These are phyloP conservation scores for Arthroderma sp. DNA, from an alignment of 2,329 filamentous ascomycete genomes.

Conservation along the genomic window DNA sequence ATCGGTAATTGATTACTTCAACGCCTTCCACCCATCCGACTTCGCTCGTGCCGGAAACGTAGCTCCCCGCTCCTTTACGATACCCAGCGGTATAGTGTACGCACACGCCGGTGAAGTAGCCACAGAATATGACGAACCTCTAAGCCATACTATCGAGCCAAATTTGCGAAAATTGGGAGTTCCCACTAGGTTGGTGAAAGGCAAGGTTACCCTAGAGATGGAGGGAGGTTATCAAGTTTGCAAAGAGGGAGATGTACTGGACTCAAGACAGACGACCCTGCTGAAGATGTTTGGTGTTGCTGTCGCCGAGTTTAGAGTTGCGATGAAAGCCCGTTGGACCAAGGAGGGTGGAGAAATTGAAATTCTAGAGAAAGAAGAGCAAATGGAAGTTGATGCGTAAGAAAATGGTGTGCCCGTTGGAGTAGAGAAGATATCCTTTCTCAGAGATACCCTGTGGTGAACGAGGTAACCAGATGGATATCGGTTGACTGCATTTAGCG, in stretches of 20 bases:
- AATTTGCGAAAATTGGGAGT: constrained; percentile 80
- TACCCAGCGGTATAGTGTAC: constrained; percentile 74
- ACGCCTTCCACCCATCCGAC: constrained; percentile 59
- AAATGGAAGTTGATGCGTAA: constrained; percentile 31
- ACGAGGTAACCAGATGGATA: no score
- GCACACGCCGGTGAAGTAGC: constrained; percentile 65
- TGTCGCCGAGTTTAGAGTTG: constrained; percentile 78
- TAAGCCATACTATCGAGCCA: constrained; percentile 81
- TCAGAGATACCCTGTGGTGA: no score
- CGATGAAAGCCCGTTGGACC: constrained; percentile 53
- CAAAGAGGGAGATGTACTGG: constrained; percentile 68
- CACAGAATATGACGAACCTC: constrained; percentile 66
- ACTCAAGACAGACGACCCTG: constrained; percentile 83
- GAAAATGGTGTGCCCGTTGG: constrained; percentile 1
- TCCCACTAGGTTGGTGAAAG: constrained; percentile 77
- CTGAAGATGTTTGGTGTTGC: constrained; percentile 88
- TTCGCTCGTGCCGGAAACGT: constrained; percentile 77
- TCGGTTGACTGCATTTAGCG: no score
- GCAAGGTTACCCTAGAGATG: constrained; percentile 64
- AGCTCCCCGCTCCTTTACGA: constrained; percentile 60
- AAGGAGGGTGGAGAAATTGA: constrained; percentile 28
- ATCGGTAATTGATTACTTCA: constrained; percentile 60
- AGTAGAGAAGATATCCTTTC: background rate
- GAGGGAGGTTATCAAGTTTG: constrained; percentile 60
- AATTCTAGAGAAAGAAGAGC: constrained; percentile 24